Evolutionary conservation across 2,329 filamentous ascomycete genomes (phyloP).

Genomic region (Clonostachys sp.): DNA sequence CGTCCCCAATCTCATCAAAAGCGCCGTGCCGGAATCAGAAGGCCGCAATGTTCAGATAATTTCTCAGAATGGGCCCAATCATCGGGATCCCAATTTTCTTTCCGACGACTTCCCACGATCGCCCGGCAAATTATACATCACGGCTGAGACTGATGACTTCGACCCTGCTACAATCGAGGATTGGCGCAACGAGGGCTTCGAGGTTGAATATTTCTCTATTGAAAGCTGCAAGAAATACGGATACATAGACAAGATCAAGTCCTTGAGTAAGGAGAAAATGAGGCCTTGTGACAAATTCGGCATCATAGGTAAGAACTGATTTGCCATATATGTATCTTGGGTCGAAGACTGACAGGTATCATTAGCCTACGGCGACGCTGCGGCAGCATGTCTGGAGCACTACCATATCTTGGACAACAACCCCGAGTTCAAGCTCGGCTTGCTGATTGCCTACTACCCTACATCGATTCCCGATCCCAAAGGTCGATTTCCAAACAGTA

Average conservation of each 20-base stretch:
- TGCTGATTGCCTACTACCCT: slow-evolving; percentile 40
- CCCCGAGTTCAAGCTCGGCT: slow-evolving; percentile 32
- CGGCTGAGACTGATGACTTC: slow-evolving; percentile 34
- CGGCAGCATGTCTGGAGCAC: slow-evolving; percentile 34
- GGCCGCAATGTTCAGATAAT: slow-evolving; percentile 20
- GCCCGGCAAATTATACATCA: slow-evolving; percentile 33
- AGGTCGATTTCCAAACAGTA: slow-evolving; percentile 29
- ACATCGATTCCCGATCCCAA: slow-evolving; percentile 35
- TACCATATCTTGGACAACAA: slow-evolving; percentile 40
- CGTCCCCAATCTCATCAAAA: slow-evolving; percentile 17
- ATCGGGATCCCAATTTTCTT: slow-evolving; percentile 34
- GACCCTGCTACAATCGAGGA: slow-evolving; percentile 26
- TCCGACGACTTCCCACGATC: slow-evolving; percentile 29
- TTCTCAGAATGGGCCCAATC: slow-evolving; percentile 23
- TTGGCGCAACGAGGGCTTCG: slow-evolving; percentile 36
- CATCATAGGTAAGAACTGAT: slow-evolving; percentile 27
- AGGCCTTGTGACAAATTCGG: slow-evolving; percentile 37
- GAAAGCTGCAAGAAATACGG: slow-evolving; percentile 15
- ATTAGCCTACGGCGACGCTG: slow-evolving; percentile 36
- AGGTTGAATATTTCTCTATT: slow-evolving; percentile 35
- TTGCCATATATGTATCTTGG: background rate
- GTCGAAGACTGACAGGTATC: background rate
- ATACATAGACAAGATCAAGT: slow-evolving; percentile 25
- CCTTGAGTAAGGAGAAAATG: slow-evolving; percentile 21
- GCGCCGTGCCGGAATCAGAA: slow-evolving; percentile 19